These are phyloP conservation scores for Erythrophleum ivorense DNA, from an alignment of 331 rosid species.

Conservation along the genomic window DNA sequence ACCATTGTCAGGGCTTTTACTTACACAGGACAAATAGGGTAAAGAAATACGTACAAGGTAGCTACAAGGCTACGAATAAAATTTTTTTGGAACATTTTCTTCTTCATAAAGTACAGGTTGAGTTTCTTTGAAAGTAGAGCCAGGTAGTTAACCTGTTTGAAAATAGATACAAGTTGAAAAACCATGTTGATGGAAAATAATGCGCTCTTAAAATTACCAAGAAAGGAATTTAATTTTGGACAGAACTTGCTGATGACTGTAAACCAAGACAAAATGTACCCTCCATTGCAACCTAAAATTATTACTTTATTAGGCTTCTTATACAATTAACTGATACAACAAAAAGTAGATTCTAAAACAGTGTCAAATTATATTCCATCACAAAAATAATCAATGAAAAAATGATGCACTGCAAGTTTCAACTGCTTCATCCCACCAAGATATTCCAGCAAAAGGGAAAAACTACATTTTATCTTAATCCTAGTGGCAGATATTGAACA, in stretches of 20 bases:
- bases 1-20: too few species aligned
- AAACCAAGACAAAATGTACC: background rate
- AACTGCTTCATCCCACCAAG: constrained; percentile 78
- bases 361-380: constrained; percentile 63
- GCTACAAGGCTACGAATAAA: too few species aligned
- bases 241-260: background rate
- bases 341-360: constrained; percentile 42
- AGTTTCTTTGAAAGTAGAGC: background rate
- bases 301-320: constrained; percentile 37
- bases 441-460: constrained; percentile 56
- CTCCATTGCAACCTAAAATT: constrained; percentile 39
- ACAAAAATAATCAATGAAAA: constrained; percentile 94
- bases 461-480: constrained; percentile 71
- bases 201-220: background rate
- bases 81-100: too few species aligned
- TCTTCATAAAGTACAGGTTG: too few species aligned
- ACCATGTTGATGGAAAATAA: background rate
- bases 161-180: background rate
- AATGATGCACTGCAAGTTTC: constrained; percentile 77
- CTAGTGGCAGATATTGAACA: constrained; percentile 91
- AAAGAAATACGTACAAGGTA: too few species aligned
- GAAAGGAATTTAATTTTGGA: background rate
- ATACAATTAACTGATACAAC: constrained; percentile 44
- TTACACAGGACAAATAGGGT: too few species aligned
- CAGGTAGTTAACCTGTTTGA: background rate